phyloP scores from a whole-genome alignment of 768 basidiomycete genomes.

The Trametes gibbosa region DNA sequence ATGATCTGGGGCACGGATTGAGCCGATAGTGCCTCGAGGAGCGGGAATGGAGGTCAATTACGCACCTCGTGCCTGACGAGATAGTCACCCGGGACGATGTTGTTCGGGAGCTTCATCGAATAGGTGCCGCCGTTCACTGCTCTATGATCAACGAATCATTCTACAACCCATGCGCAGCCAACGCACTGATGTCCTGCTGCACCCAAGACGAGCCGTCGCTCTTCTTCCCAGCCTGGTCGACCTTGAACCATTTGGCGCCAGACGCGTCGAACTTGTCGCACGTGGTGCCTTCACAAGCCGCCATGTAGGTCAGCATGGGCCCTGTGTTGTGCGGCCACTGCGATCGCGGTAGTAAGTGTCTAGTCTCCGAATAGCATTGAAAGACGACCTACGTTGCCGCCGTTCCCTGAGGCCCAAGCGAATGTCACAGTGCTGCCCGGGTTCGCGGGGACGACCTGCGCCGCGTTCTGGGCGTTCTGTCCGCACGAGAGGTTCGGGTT shows the following conservation, averaged over 20 bases:
- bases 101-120: slow-evolving; percentile 34
- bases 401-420: slow-evolving; percentile 49
- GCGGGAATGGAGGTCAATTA: not conserved
- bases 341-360: not conserved
- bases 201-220: slow-evolving; percentile 27
- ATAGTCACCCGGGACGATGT: slow-evolving; percentile 66
- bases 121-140: slow-evolving; percentile 27
- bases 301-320: slow-evolving; percentile 74
- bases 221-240: slow-evolving; percentile 30
- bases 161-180: not conserved
- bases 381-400: slow-evolving; percentile 20
- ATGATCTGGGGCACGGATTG: slow-evolving; percentile 23
- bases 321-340: slow-evolving; percentile 61
- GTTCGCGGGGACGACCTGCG: slow-evolving; percentile 50
- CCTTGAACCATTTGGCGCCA: slow-evolving; percentile 72
- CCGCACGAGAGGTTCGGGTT: slow-evolving; percentile 62
- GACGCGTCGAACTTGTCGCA: slow-evolving; percentile 63
- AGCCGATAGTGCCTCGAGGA: not conserved
- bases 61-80: slow-evolving; percentile 63
- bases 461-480: slow-evolving; percentile 44
- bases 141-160: not conserved
- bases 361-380: slow-evolving; percentile 20
- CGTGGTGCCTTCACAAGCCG: slow-evolving; percentile 50
- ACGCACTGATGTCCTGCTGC: slow-evolving; percentile 30
- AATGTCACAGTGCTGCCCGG: slow-evolving; percentile 56